Conservation (phyloP, 176 grass and related monocot species). For the Hsuehochloa calcarea region DNA sequence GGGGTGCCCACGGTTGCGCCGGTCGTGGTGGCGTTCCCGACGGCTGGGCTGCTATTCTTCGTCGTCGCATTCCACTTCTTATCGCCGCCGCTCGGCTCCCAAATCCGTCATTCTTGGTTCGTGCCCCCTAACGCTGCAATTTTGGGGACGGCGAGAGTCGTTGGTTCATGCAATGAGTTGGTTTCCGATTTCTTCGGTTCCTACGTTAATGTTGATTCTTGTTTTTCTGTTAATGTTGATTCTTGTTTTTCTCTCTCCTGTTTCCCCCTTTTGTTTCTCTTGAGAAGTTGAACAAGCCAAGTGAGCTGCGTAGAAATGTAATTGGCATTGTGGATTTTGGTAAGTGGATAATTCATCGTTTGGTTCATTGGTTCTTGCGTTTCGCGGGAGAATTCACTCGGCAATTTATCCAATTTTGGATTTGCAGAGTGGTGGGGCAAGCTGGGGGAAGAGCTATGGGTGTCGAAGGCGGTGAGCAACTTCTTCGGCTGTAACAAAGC, state of each 20-base stretch:
- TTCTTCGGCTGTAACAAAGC: constrained; percentile 84
- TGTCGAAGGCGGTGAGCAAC: constrained; percentile 45
- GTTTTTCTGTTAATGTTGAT: too few species aligned
- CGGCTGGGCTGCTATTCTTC: constrained; percentile 59
- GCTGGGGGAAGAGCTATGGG: constrained; percentile 59
- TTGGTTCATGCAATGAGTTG: background rate
- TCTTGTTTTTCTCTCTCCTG: background rate
- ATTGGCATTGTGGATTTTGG: constrained; percentile 57
- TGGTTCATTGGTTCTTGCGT: background rate
- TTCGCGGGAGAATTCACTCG: background rate
- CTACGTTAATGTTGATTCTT: background rate
- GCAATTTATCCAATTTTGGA: constrained; percentile 16
- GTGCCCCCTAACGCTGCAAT: constrained; percentile 5
- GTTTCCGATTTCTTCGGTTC: constrained; percentile 21
- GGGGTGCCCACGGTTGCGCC: constrained; percentile 60
- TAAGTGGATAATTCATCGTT: constrained; percentile 31
- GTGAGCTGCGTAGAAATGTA: constrained; percentile 49
- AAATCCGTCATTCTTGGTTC: constrained; percentile 43
- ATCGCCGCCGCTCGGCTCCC: constrained; percentile 50
- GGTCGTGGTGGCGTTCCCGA: constrained; percentile 40
- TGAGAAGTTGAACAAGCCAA: constrained; percentile 70
- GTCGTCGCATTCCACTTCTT: constrained; percentile 69
- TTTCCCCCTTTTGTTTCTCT: background rate
- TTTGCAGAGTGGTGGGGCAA: constrained; percentile 64
- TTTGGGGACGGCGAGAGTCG: constrained; percentile 9